Percentiles rank a stretch among this genome's conserved stretches.
phyloP scores from a whole-genome alignment of 345 rosid genomes.

The Lumnitzera littorea region DNA sequence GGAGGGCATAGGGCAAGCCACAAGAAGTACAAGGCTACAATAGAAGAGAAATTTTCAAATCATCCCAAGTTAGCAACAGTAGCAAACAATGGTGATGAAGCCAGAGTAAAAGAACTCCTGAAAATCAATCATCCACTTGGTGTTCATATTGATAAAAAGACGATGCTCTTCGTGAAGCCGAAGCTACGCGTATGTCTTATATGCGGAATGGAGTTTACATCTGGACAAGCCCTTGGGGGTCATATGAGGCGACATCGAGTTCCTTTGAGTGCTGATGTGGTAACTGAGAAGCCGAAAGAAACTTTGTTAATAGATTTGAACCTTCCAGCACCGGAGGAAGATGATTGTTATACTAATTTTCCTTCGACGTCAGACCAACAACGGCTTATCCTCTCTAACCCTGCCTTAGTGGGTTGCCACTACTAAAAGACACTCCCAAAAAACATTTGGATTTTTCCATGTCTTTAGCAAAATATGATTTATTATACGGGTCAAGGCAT shows the following conservation, averaged over 20 bases:
- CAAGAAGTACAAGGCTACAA: slow-evolving; percentile 2
- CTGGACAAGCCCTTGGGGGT: no score
- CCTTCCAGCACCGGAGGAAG: slow-evolving; percentile 1
- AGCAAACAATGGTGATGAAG: background rate
- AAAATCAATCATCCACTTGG: no score
- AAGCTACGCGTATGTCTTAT: no score
- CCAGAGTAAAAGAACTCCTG: background rate
- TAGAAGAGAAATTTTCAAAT: background rate
- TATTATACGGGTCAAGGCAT: no score
- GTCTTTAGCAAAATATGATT: no score
- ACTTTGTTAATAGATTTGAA: slow-evolving; percentile 1
- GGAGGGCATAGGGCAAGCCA: slow-evolving; percentile 9
- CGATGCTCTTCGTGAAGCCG: no score
- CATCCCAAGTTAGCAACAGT: background rate
- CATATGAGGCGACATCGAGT: background rate
- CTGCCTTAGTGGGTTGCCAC: background rate
- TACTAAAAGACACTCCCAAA: background rate
- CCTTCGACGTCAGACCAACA: background rate
- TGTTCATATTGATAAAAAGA: no score
- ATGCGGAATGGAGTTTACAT: no score
- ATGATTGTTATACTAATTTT: background rate
- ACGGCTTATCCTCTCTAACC: background rate
- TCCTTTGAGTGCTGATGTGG: background rate
- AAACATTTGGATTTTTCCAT: background rate
- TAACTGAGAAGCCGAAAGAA: background rate